Base-by-base conservation (phyloP, 768 basidiomycete genomes). In the Mycena galopus region DNA sequence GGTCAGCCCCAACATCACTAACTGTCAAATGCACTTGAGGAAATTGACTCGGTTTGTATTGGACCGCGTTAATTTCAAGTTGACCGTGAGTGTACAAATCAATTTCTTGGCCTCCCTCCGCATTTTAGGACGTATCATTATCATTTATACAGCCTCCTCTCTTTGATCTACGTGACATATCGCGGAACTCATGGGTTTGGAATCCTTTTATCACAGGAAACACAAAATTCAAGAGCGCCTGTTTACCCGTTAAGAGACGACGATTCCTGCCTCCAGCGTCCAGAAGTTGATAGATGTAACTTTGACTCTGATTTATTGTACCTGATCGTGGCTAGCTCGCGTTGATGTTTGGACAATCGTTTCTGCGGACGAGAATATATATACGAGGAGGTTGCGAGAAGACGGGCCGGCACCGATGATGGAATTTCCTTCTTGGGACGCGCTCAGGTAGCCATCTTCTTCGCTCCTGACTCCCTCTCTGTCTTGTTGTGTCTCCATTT, bases 401-500 rank as follows among this genome's bases (percentile, higher is more conserved):
- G 42, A 44, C 42, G 42, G 17, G 42, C 42, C 42, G 35, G 35
- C 35, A 37, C 35, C 14, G 35, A 37, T 37, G 42, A 44, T 56
- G 53, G 29, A 56, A 19, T 56, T 30, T 30, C 53, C 53, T 56
- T 56, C 53, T 56, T 56, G 29, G 53, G 53, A 56, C 29, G 53
- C 29, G 30, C 53, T 32, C n/a, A n/a, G n/a, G n/a, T n/a, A n/a
- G 53, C 53, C 53, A 56, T 32, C 53, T 56, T 56, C 53, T 56
- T 56, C 11, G 33, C 53, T 61, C 60, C 37, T 44, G 60, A 44
- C 60, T 61, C 39, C 23, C 17, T 29, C 60, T 61, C 60, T 61
- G 32, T 61, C 39, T 61, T 61, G 37, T 61, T 44, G 37, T 61
- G 25, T 61, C 60, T 61, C 60, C 60, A 25, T 61, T 61, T 61